Conservation (phyloP, 176 grass and related monocot genomes). For the Zizania latifolia region DNA sequence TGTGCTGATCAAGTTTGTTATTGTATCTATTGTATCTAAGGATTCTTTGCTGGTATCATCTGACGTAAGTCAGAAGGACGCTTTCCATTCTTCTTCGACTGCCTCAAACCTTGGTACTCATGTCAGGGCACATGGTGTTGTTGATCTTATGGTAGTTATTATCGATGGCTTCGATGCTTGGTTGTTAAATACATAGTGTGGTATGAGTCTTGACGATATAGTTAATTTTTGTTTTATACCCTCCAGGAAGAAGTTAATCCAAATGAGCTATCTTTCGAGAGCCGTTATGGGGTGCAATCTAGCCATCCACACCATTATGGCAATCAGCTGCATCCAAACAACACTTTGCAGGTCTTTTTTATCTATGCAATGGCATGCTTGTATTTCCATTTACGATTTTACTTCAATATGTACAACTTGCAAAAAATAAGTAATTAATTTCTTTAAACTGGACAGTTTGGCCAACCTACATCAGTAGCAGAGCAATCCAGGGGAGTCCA, state of each 20-base stretch:
- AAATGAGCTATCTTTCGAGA: conserved; percentile 66
- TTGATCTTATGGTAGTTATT: conserved; percentile 60
- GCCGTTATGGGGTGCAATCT: conserved; percentile 50
- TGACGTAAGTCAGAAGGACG: conserved; percentile 39
- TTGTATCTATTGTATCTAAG: conserved; percentile 17
- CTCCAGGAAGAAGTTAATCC: conserved; percentile 70
- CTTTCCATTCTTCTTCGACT: conserved; percentile 58
- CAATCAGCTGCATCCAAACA: conserved; percentile 43
- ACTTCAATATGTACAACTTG: neutral
- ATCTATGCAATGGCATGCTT: neutral
- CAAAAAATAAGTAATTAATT: conserved; percentile 29
- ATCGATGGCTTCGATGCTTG: conserved; percentile 10
- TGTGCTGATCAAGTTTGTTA: conserved; percentile 21
- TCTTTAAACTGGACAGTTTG: conserved; percentile 53
- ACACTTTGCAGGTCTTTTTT: conserved; percentile 60
- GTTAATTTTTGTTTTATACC: conserved; percentile 19
- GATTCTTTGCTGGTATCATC: conserved; percentile 45
- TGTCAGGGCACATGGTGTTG: conserved; percentile 47
- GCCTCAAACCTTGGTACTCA: conserved; percentile 61
- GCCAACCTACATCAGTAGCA: conserved; percentile 38
- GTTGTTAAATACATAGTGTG: neutral
- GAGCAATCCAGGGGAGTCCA: conserved; percentile 48
- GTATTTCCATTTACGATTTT: conserved; percentile 9
- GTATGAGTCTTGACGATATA: neutral
- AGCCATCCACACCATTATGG: conserved; percentile 45